Conservation (phyloP, 2,329 filamentous ascomycete species). For the Colletotrichum tropicicola region DNA sequence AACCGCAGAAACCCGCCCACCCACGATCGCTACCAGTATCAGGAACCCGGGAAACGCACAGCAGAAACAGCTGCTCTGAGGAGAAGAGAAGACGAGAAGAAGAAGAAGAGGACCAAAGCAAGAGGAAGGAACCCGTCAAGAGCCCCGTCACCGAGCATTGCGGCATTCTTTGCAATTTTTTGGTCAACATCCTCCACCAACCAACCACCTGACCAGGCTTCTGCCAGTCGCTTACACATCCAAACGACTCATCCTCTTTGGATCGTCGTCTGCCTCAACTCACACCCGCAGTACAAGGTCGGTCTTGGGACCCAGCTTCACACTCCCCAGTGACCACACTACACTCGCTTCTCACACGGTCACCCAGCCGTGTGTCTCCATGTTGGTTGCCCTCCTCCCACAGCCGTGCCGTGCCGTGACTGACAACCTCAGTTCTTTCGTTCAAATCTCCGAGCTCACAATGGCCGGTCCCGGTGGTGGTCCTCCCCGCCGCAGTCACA, state of each 20-base stretch:
- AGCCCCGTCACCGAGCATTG: conserved; percentile 2
- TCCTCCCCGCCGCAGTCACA: conserved; percentile 91
- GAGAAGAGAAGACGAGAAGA: conserved; percentile 28
- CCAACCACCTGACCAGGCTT: neutral
- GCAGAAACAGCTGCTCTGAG: conserved; percentile 8
- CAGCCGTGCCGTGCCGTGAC: neutral
- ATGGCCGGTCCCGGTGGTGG: conserved; percentile 97
- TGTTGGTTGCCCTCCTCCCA: conserved; percentile 35
- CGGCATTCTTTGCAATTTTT: conserved; percentile 13
- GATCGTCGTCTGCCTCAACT: neutral
- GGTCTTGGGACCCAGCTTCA: conserved; percentile 3
- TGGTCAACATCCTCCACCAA: neutral
- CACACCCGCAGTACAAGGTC: conserved; percentile 16
- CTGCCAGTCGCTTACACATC: conserved; percentile 27
- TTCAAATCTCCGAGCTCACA: conserved; percentile 49
- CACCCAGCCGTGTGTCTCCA: conserved; percentile 38
- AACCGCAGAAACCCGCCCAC: conserved; percentile 29
- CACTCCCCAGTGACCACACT: conserved; percentile 15
- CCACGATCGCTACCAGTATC: conserved; percentile 50
- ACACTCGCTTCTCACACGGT: conserved; percentile 31
- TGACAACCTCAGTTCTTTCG: conserved; percentile 36
- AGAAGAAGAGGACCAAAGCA: too few species aligned
- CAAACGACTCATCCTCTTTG: neutral
- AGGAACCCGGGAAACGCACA: conserved; percentile 22
- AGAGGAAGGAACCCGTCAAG: conserved; percentile 27